Evolutionary conservation across 257 asterid genomes (phyloP), one percentile per base, ranked within the genome.

Genomic region (Dorcoceras hygrometricum): DNA sequence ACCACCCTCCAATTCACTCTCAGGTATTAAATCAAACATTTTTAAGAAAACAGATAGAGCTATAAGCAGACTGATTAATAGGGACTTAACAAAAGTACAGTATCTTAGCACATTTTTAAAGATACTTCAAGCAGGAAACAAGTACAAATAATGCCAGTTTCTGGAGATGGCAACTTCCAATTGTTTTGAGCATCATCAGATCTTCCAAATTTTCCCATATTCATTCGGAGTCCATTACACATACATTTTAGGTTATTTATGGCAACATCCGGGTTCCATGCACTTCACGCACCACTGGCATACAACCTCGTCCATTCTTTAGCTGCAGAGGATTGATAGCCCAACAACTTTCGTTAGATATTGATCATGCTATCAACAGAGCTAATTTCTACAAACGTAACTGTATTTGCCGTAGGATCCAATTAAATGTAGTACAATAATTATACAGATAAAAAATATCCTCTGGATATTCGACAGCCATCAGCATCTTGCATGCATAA

Each of bases 261-360:
- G 5, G 27, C 19, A 57, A 55, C 67, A 68, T 39, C 70, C 51
- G 8, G 59, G 62, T 73, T 59, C 61, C 62, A 46, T 14, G 19
- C 65, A 24, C 73, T 65, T 87, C 83, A 94, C 0, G 91, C 91
- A 23, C 96, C 98, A 70, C 94, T 90, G 62, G 99, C 99, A 73
- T 90, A 94, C 64, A 87, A 78, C 50, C 95, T 89, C 8, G 98
- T 89, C 99, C 99, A 94, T 75, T 90, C 98, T 80, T 94, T 83
- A 51, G 89, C 86, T 83, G 86, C 81, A 71, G n/a, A n/a, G 4
- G 39, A 39, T 64, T 20, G 10, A 60, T 26, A 43, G 8, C 10
- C 22, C 36, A 36, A 23, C 19, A 8, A 66, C 26, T 39, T 39
- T 46, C 18, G 51, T 43, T 16, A 46, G 4, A 16, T 4, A 18